Base-by-base conservation (phyloP, 257 asterid species). In the Datura wrightii region DNA sequence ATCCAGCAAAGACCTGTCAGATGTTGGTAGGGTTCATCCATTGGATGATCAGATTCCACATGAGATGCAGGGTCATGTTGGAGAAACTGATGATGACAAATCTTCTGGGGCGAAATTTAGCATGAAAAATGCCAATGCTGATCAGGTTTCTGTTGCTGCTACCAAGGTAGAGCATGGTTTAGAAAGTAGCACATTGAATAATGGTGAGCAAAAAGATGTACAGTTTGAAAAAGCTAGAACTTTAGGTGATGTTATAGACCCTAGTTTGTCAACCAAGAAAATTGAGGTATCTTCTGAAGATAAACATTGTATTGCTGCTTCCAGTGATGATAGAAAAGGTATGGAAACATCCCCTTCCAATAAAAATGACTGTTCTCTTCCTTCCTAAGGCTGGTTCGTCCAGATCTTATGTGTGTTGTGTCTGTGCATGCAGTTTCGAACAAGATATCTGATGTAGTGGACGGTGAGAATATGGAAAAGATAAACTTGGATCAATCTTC, bases 401-500 rank as follows among this genome's bases (percentile, higher is more conserved):
- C 41, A 24, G 9, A n/a, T 62, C 19, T 83, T 16, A 4, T 63
- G 72, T 82, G 55, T 41, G 42, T 50, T 16, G 69, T 59, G 42
- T 62, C 62, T 50, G 80, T 59, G 48, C 72, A 67, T 55, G 10
- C 55, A 53, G 83, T 78, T 81, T 76, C 67, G 58, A 53, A 44
- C 71, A 85, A 78, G 87, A 66, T 79, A 69, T 55, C 76, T 56
- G 87, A 79, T 59, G 65, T 84, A 67, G 70, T 34, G 48, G 86
- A 84, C 81, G 88, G 84, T 50, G 88, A 71, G 41, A 86, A 84
- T 52, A 84, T 83, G 71, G 91, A 87, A 85, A 89, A 87, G 84
- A 86, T 85, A 74, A 89, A 87, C 62, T 80, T 89, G 56, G 88
- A 86, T 63, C 91, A 87, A 63, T 85, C 88, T 69, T 83, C 88